Conservation (phyloP, 106 monocot genomes). For the Platanthera guangdongensis region DNA sequence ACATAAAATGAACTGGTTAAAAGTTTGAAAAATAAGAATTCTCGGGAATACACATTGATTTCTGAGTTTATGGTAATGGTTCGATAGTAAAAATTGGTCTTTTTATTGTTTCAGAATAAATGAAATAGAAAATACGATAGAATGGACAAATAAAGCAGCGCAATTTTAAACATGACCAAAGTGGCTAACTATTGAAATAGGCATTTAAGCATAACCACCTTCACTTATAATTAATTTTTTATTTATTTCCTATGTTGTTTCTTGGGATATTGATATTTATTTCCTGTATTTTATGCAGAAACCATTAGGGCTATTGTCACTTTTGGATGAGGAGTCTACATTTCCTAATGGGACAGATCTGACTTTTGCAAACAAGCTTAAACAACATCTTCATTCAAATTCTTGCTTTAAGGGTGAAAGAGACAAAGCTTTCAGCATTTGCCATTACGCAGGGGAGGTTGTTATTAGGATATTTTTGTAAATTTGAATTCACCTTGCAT, state of each 20-base stretch:
- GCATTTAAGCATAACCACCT: too few relatives aligned
- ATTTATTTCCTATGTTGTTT: not conserved
- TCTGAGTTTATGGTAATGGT: not conserved
- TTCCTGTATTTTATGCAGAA: conserved; percentile 42
- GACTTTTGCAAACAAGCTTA: conserved; percentile 88
- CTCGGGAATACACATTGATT: not conserved
- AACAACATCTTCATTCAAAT: conserved; percentile 84
- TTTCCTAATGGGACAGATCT: conserved; percentile 97
- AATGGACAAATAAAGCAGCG: not conserved
- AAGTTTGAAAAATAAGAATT: not conserved
- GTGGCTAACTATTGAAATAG: too few relatives aligned
- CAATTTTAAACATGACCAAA: not conserved
- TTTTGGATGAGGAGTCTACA: conserved; percentile 96
- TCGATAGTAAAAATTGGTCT: not conserved
- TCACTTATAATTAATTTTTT: not conserved
- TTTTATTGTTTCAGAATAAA: not conserved
- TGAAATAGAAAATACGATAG: not conserved
- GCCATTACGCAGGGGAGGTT: conserved; percentile 99
- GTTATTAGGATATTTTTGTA: conserved; percentile 1
- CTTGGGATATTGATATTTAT: not conserved
- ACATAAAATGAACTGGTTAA: not conserved
- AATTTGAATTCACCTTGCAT: not conserved
- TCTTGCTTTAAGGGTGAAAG: conserved; percentile 86
- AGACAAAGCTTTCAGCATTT: conserved; percentile 67
- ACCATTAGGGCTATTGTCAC: conserved; percentile 86